These are phyloP conservation scores for Trichophyton mentagrophytes DNA, from an alignment of 2,329 filamentous ascomycete genomes.

Conservation along the genomic window DNA sequence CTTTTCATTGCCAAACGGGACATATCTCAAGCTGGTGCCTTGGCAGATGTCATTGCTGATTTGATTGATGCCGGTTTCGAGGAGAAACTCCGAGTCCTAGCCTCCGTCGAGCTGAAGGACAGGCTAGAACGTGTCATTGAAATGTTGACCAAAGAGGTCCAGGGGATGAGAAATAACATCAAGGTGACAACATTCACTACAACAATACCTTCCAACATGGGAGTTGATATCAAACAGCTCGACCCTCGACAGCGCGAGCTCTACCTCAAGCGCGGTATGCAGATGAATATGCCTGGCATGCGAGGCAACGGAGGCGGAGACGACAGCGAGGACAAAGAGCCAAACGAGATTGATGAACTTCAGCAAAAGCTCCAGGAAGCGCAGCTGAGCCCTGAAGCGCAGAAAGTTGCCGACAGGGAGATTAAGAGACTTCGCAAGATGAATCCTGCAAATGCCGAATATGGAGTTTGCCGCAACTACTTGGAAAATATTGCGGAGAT, in stretches of 20 bases:
- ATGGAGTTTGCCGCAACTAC: constrained; percentile 85
- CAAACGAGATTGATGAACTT: constrained; percentile 81
- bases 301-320: constrained; percentile 31
- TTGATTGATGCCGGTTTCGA: constrained; percentile 76
- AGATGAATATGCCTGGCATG: constrained; percentile 31
- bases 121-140: constrained; percentile 72
- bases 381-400: constrained; percentile 66
- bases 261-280: constrained; percentile 34
- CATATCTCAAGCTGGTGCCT: constrained; percentile 63
- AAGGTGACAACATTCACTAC: constrained; percentile 68
- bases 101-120: constrained; percentile 65
- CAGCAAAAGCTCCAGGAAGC: constrained; percentile 77
- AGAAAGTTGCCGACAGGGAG: constrained; percentile 83
- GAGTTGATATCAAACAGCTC: constrained; percentile 43
- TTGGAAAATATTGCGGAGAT: constrained; percentile 89
- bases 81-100: constrained; percentile 77
- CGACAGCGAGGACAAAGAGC: constrained; percentile 60
- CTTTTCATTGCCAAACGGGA: constrained; percentile 75
- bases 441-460: constrained; percentile 91
- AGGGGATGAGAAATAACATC: constrained; percentile 72
- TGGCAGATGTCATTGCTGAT: constrained; percentile 96
- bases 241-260: constrained; percentile 37
- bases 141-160: constrained; percentile 68
- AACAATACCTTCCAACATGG: constrained; percentile 48
- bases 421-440: constrained; percentile 83